Percentiles rank a stretch among this genome's conserved stretches.
These are phyloP conservation scores for Brassica carinata DNA, from an alignment of 345 rosid genomes.

Conservation along the genomic window DNA sequence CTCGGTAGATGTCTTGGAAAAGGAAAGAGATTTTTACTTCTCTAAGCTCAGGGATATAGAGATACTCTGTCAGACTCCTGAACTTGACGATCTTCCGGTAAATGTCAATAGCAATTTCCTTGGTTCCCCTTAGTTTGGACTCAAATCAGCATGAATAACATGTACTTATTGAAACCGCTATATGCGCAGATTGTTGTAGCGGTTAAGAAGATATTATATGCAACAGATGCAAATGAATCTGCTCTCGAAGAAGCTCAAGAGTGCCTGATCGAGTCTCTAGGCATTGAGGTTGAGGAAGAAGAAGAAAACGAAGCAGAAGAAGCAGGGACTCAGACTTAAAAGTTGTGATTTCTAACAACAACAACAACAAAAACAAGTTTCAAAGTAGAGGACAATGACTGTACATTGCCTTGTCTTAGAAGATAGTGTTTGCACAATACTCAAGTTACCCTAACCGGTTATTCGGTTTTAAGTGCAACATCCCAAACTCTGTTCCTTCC, in stretches of 20 bases:
- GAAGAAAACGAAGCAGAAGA: constrained; percentile 10
- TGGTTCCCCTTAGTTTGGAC: not conserved
- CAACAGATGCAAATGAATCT: constrained; percentile 78
- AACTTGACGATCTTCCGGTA: constrained; percentile 68
- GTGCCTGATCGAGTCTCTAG: constrained; percentile 47
- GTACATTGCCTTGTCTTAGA: constrained; percentile 34
- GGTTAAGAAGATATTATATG: constrained; percentile 82
- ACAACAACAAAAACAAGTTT: not conserved
- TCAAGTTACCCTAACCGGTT: constrained; percentile 24
- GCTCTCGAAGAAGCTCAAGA: constrained; percentile 86
- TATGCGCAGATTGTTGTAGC: constrained; percentile 70
- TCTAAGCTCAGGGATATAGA: constrained; percentile 85
- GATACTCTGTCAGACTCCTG: constrained; percentile 79
- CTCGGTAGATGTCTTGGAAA: constrained; percentile 74
- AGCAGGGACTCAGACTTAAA: constrained; percentile 12
- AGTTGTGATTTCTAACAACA: constrained; percentile 9
- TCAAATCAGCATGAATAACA: not conserved
- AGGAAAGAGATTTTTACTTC: constrained; percentile 94
- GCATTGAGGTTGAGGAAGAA: constrained; percentile 43
- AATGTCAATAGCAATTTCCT: constrained; percentile 13
- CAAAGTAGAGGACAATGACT: constrained; percentile 18
- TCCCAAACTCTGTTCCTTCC: constrained; percentile 9
- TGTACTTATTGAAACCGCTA: constrained; percentile 16
- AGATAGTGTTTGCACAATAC: constrained; percentile 24
- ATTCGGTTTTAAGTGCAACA: constrained; percentile 9